These are phyloP conservation scores for Schizophyllum commune DNA, from an alignment of 1,284 basidiomycete genomes.

Conservation along the genomic window DNA sequence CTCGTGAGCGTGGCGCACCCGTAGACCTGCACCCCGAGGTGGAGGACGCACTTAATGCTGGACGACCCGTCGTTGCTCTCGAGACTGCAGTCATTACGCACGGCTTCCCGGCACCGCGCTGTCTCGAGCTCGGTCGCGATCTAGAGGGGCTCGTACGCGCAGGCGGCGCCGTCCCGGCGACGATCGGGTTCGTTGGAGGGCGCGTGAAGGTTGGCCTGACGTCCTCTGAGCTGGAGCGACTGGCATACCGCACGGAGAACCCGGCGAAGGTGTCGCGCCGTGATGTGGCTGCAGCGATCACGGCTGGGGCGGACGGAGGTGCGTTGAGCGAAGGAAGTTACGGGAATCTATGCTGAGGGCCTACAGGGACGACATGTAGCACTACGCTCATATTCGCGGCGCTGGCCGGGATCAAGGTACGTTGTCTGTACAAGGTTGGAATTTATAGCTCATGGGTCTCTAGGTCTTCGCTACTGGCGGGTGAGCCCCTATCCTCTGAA, in stretches of 20 bases:
- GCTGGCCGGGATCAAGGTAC: constrained; percentile 74
- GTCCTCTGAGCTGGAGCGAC: constrained; percentile 54
- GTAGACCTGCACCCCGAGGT: constrained; percentile 76
- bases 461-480: constrained; percentile 80
- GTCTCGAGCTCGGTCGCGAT: constrained; percentile 65
- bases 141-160: constrained; percentile 77
- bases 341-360: neutral
- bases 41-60: constrained; percentile 7
- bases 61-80: constrained; percentile 41
- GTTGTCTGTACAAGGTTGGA: constrained; percentile 1
- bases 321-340: constrained; percentile 16
- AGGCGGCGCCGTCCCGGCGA: constrained; percentile 79
- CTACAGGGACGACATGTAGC: constrained; percentile 71
- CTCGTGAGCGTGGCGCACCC: constrained; percentile 24
- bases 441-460: neutral
- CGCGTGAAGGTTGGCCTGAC: constrained; percentile 82
- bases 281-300: constrained; percentile 78
- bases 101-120: constrained; percentile 80
- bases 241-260: constrained; percentile 52
- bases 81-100: constrained; percentile 91
- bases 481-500: constrained; percentile 29
- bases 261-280: constrained; percentile 79
- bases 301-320: constrained; percentile 69
- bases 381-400: constrained; percentile 82
- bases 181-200: constrained; percentile 82